A percentile compares a stretch with the other conserved stretches of the same genome.
phyloP scores from a whole-genome alignment of 257 asterid species.

The Paraleonurus japonicus region DNA sequence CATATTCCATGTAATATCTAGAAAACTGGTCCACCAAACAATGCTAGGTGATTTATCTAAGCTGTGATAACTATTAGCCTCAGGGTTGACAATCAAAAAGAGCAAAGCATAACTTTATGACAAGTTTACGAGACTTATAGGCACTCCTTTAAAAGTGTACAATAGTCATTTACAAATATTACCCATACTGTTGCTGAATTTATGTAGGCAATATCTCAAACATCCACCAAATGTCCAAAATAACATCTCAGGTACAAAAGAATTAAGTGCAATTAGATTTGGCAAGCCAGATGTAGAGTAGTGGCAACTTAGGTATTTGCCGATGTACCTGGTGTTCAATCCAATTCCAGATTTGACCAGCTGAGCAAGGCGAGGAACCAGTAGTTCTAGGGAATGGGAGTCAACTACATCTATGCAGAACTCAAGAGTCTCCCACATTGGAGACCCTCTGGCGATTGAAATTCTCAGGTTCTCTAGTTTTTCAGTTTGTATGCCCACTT shows the following conservation, averaged over 20 bases:
- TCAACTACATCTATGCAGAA: conserved; percentile 87
- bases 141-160: background rate
- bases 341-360: conserved; percentile 87
- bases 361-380: conserved; percentile 91
- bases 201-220: conserved; percentile 4
- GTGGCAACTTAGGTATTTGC: conserved; percentile 11
- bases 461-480: conserved; percentile 88
- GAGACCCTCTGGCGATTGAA: conserved; percentile 91
- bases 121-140: background rate
- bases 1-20: conserved; percentile 9
- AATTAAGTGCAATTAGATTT: background rate
- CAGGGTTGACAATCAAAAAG: background rate
- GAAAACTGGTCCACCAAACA: background rate
- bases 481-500: conserved; percentile 90
- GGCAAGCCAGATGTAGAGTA: conserved; percentile 2
- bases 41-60: background rate
- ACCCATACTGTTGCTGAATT: background rate
- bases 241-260: conserved; percentile 3
- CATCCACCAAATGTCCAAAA: background rate
- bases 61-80: background rate
- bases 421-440: conserved; percentile 99
- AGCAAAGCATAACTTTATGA: background rate
- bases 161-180: background rate
- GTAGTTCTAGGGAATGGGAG: conserved; percentile 66
- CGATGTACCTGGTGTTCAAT: conserved; percentile 79